phyloP scores from a whole-genome alignment of 345 rosid genomes.

The Raphanus sativus region DNA sequence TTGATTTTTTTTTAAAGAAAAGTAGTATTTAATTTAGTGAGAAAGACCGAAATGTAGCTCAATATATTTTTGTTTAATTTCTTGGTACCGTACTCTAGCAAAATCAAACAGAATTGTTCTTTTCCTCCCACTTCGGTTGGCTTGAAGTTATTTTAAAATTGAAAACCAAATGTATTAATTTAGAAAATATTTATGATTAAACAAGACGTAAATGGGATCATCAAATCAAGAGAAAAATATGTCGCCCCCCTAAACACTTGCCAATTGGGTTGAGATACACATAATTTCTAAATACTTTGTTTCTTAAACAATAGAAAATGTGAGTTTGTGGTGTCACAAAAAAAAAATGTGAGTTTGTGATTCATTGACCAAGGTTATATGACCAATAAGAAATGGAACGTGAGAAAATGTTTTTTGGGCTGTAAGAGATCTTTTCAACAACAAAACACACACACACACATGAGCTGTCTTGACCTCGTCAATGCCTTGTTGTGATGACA shows the following conservation, averaged over 20 bases:
- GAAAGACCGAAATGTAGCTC: too few relatives aligned
- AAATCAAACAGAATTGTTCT: background rate
- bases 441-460: background rate
- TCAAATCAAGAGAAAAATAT: background rate
- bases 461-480: conserved; percentile 11
- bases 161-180: background rate
- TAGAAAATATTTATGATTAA: too few relatives aligned
- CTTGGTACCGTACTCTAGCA: background rate
- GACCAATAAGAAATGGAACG: background rate
- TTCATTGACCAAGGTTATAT: conserved; percentile 6
- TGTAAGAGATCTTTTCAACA: background rate
- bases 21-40: too few relatives aligned
- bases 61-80: too few relatives aligned
- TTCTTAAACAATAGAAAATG: background rate
- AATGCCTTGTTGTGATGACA: conserved; percentile 10
- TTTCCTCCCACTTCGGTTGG: background rate
- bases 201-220: background rate
- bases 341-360: background rate
- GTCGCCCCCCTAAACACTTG: background rate
- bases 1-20: too few relatives aligned
- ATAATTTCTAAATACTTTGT: background rate
- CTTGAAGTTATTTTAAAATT: too few relatives aligned
- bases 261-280: background rate
- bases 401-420: conserved; percentile 5
- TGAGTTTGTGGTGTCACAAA: too few relatives aligned